Evolutionary conservation across 805 yeast genomes (phyloP).

Genomic region (Lachancea kluyveri): DNA sequence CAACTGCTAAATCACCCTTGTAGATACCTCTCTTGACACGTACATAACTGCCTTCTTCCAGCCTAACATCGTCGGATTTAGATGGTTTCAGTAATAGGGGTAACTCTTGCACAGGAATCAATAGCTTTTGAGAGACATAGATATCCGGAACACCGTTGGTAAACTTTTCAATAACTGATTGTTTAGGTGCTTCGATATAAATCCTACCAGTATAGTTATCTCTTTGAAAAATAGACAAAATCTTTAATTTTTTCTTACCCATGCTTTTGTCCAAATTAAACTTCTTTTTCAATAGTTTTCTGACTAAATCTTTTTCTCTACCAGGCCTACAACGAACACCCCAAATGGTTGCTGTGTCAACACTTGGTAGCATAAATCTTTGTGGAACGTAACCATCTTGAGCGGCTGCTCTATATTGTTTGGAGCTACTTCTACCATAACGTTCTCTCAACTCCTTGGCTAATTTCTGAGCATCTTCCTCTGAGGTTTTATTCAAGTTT

Average conservation of each 20-base stretch:
- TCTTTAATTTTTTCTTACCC: conserved; percentile 67
- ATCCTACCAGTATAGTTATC: conserved; percentile 89
- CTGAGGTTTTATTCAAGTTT: conserved; percentile 77
- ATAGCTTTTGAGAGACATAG: conserved; percentile 62
- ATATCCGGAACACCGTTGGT: conserved; percentile 86
- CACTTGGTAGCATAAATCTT: conserved; percentile 87
- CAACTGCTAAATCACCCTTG: conserved; percentile 87
- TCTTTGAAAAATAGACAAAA: conserved; percentile 87
- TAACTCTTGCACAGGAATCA: conserved; percentile 93
- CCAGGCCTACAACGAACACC: conserved; percentile 93
- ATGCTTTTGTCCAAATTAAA: conserved; percentile 63
- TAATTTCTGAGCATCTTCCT: conserved; percentile 89
- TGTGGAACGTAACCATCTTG: conserved; percentile 85
- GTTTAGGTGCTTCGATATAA: conserved; percentile 89
- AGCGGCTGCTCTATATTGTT: conserved; percentile 71
- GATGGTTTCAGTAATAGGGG: conserved; percentile 89
- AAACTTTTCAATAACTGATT: conserved; percentile 86
- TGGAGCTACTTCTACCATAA: conserved; percentile 79
- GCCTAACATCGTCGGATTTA: conserved; percentile 78
- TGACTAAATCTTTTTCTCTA: conserved; percentile 83
- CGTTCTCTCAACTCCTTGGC: conserved; percentile 90
- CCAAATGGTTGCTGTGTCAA: conserved; percentile 94
- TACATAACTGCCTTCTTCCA: conserved; percentile 89
- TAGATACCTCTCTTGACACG: conserved; percentile 87
- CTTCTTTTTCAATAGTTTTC: conserved; percentile 78